These are phyloP conservation scores for Grifola frondosa DNA, from an alignment of 1,284 basidiomycete genomes.

Conservation along the genomic window DNA sequence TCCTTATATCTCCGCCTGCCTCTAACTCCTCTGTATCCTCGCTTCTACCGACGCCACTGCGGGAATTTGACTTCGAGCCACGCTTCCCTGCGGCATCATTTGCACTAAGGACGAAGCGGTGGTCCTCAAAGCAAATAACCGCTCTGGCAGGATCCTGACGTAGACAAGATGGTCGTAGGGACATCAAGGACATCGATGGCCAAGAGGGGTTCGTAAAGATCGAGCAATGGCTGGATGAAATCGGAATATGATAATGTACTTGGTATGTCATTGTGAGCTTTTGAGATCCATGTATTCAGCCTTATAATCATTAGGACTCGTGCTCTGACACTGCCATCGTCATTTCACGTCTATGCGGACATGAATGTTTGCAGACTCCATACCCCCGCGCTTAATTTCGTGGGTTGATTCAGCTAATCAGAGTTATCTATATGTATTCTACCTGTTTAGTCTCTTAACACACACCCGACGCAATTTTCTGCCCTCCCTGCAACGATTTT, in stretches of 20 bases:
- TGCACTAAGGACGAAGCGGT: slow-evolving; percentile 24
- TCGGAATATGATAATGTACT: slow-evolving; percentile 13
- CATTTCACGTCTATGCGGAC: too few species aligned
- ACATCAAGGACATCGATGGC: slow-evolving; percentile 11
- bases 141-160: slow-evolving; percentile 19
- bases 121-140: slow-evolving; percentile 9
- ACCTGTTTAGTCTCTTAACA: too few species aligned
- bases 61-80: slow-evolving; percentile 61
- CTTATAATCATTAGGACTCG: too few species aligned
- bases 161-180: slow-evolving; percentile 20
- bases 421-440: too few species aligned
- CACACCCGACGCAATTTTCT: too few species aligned
- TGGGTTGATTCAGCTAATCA: too few species aligned
- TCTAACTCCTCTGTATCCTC: slow-evolving; percentile 37
- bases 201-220: slow-evolving; percentile 23
- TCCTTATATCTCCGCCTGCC: slow-evolving; percentile 58
- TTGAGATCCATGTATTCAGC: too few species aligned
- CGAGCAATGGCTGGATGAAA: slow-evolving; percentile 24
- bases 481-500: too few species aligned
- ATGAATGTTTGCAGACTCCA: too few species aligned
- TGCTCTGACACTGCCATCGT: too few species aligned
- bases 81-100: slow-evolving; percentile 63
- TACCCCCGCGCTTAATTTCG: too few species aligned
- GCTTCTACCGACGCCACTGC: slow-evolving; percentile 41
- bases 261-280: background rate